Percentiles rank a stretch among this genome's conserved stretches.
These are phyloP conservation scores for Coffea humblotiana DNA, from an alignment of 305 asterid genomes.

Conservation along the genomic window DNA sequence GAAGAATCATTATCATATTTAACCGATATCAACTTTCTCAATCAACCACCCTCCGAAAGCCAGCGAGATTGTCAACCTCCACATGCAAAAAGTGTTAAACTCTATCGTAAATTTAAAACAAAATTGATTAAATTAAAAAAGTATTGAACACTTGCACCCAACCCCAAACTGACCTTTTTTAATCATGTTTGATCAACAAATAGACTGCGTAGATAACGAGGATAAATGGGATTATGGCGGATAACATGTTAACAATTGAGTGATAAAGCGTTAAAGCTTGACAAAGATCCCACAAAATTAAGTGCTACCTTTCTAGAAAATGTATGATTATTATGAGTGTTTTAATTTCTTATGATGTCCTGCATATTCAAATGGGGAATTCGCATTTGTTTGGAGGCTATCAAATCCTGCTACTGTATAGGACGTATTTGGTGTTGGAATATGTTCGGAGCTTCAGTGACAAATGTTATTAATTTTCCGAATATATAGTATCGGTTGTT, in stretches of 20 bases:
- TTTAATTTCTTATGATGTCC: background rate
- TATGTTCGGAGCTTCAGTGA: no score
- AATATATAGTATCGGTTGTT: no score
- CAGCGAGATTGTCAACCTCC: constrained; percentile 47
- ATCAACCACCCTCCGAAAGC: constrained; percentile 39
- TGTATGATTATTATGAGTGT: background rate
- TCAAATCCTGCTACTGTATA: no score
- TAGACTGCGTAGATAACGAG: background rate
- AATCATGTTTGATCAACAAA: background rate
- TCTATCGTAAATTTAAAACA: background rate
- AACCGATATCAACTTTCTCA: background rate
- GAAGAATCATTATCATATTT: constrained; percentile 1
- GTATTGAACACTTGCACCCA: background rate
- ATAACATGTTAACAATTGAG: background rate
- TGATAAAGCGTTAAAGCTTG: background rate
- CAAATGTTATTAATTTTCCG: no score
- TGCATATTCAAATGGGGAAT: no score
- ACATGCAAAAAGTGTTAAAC: constrained; percentile 45
- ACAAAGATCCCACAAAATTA: background rate
- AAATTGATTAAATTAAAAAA: background rate
- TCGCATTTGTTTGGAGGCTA: no score
- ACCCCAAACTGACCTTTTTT: background rate
- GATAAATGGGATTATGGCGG: background rate
- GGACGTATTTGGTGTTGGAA: no score
- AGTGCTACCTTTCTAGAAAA: background rate